phyloP scores from a whole-genome alignment of 2,329 filamentous ascomycete genomes.

The Penicillium sp. region DNA sequence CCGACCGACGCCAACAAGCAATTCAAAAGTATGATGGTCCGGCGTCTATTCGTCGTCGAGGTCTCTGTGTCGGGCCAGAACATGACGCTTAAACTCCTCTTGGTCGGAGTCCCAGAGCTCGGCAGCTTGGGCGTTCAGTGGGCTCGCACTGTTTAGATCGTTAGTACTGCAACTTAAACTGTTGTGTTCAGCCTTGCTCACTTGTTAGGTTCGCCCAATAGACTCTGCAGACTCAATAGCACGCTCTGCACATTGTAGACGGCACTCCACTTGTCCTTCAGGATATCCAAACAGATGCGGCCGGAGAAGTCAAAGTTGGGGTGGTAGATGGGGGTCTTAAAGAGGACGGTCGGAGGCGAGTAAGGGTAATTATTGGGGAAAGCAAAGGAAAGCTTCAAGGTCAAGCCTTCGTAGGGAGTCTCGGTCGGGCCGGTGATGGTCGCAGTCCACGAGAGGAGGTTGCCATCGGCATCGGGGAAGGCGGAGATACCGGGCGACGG shows the following conservation, averaged over 20 bases:
- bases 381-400: conserved; percentile 86
- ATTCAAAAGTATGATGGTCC: conserved; percentile 5
- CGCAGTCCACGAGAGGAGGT: conserved; percentile 88
- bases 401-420: conserved; percentile 85
- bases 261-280: conserved; percentile 99
- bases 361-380: conserved; percentile 96
- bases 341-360: conserved; percentile 83
- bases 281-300: conserved; percentile 93
- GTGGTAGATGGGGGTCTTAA: conserved; percentile 99
- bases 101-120: conserved; percentile 91
- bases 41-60: conserved; percentile 47
- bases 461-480: conserved; percentile 86
- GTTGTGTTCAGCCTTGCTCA: conserved; percentile 49
- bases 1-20: conserved; percentile 19
- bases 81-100: conserved; percentile 78
- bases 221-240: conserved; percentile 86
- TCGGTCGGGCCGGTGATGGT: conserved; percentile 89
- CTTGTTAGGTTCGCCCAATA: conserved; percentile 98
- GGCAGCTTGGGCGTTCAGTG: conserved; percentile 92
- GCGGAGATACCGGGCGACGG: conserved; percentile 91
- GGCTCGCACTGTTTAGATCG: conserved; percentile 67
- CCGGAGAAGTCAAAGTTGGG: conserved; percentile 98
- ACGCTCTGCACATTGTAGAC: conserved; percentile 96
- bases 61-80: conserved; percentile 63
- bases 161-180: background rate